These are phyloP conservation scores for Luffa aegyptiaca DNA, from an alignment of 306 rosid species.

Conservation along the genomic window DNA sequence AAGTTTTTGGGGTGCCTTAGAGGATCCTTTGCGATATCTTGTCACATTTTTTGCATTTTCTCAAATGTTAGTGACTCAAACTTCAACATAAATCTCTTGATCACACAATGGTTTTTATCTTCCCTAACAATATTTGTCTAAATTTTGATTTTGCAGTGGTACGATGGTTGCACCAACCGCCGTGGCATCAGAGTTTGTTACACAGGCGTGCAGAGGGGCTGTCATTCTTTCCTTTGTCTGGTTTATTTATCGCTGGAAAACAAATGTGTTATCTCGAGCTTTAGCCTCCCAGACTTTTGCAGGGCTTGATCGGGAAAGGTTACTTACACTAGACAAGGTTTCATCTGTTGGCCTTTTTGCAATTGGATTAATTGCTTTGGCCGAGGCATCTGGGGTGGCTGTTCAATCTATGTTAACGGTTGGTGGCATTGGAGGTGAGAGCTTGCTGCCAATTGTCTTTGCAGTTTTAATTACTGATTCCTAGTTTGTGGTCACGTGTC, in stretches of 20 bases:
- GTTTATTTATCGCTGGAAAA: constrained; percentile 86
- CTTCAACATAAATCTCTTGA: constrained; percentile 1
- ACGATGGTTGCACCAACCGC: constrained; percentile 80
- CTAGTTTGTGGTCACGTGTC: background rate
- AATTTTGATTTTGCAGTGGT: constrained; percentile 58
- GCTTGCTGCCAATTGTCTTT: background rate
- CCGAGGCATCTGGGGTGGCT: constrained; percentile 95
- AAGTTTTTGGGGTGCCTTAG: constrained; percentile 91
- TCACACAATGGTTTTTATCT: background rate
- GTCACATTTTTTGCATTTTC: constrained; percentile 75
- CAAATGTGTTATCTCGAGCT: constrained; percentile 46
- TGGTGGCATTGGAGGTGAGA: constrained; percentile 91
- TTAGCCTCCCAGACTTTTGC: constrained; percentile 26
- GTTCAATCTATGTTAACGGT: constrained; percentile 79
- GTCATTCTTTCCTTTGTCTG: constrained; percentile 66
- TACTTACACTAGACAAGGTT: constrained; percentile 61
- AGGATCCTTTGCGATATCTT: constrained; percentile 76
- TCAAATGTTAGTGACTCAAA: constrained; percentile 57
- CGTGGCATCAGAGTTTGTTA: constrained; percentile 55
- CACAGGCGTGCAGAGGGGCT: constrained; percentile 73
- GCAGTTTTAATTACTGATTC: background rate
- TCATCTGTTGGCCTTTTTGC: constrained; percentile 72
- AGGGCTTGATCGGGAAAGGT: constrained; percentile 57
- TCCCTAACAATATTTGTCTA: background rate
- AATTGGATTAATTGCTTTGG: constrained; percentile 78